phyloP scores from a whole-genome alignment of 108 stramenopile species.

The Cyclotella cryptica region DNA sequence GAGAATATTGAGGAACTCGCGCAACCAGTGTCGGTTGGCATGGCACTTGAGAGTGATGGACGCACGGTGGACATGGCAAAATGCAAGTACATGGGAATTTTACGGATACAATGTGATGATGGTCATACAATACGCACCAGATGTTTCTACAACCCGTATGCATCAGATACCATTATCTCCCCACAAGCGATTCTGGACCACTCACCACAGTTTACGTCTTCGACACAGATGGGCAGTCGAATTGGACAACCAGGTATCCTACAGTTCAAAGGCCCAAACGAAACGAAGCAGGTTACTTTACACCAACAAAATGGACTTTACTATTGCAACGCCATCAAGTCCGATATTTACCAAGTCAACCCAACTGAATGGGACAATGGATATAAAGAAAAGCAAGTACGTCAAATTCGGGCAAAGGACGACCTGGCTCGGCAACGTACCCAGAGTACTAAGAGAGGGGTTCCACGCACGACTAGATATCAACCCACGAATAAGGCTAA shows the following conservation, averaged over 20 bases:
- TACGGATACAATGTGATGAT: neutral
- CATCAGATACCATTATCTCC: neutral
- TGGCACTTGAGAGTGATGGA: neutral
- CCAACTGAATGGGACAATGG: neutral
- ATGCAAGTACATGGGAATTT: neutral
- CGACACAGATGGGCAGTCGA: neutral
- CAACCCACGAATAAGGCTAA: neutral
- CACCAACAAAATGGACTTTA: too few species aligned
- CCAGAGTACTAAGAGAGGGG: neutral
- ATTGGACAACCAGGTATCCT: neutral
- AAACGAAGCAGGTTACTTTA: neutral
- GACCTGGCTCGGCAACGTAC: neutral
- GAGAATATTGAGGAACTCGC: neutral
- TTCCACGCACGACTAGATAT: neutral
- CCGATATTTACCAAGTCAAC: neutral
- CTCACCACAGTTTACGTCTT: neutral
- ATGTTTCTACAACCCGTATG: slow-evolving; percentile 5
- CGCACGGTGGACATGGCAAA: neutral
- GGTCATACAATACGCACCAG: neutral
- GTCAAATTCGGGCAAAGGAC: neutral
- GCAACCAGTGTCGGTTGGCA: neutral
- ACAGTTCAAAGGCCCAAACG: neutral
- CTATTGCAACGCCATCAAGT: neutral
- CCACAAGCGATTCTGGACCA: neutral
- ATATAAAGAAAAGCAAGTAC: neutral